These are phyloP conservation scores for Artemisia annua DNA, from an alignment of 129 eudicot species.

Conservation along the genomic window DNA sequence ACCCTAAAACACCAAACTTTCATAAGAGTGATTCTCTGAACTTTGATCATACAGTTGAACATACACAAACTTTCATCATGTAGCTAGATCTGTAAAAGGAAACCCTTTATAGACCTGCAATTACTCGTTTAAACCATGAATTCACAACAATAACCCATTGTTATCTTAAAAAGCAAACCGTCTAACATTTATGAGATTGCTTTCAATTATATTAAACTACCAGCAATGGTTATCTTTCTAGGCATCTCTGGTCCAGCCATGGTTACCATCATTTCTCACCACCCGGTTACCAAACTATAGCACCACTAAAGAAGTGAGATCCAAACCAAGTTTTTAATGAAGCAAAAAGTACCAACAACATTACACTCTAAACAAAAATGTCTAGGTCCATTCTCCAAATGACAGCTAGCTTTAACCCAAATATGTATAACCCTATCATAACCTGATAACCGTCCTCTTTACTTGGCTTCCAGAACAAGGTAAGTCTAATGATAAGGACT, in stretches of 20 bases:
- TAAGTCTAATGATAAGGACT: background rate
- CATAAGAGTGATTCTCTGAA: background rate
- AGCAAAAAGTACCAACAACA: slow-evolving; percentile 5
- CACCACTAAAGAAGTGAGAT: background rate
- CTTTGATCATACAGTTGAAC: slow-evolving; percentile 1
- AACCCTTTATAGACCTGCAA: slow-evolving; percentile 10
- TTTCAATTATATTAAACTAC: background rate
- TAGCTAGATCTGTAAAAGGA: slow-evolving; percentile 6
- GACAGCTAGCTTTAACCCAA: background rate
- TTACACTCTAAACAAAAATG: background rate
- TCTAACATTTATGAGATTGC: too few species aligned
- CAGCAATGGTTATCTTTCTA: background rate
- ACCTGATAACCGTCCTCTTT: background rate
- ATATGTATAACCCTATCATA: background rate
- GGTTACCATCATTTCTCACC: background rate
- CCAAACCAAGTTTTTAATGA: background rate
- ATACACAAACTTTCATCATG: background rate
- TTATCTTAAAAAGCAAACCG: too few species aligned
- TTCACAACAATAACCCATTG: background rate
- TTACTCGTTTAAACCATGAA: slow-evolving; percentile 1
- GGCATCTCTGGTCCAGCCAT: background rate
- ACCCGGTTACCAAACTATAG: background rate
- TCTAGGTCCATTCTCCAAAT: background rate
- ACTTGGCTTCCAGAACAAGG: background rate
- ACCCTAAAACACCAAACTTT: slow-evolving; percentile 46